Base-by-base conservation (phyloP, 1,139 yeast species). In the Kurtzmaniella quercitrusa region DNA sequence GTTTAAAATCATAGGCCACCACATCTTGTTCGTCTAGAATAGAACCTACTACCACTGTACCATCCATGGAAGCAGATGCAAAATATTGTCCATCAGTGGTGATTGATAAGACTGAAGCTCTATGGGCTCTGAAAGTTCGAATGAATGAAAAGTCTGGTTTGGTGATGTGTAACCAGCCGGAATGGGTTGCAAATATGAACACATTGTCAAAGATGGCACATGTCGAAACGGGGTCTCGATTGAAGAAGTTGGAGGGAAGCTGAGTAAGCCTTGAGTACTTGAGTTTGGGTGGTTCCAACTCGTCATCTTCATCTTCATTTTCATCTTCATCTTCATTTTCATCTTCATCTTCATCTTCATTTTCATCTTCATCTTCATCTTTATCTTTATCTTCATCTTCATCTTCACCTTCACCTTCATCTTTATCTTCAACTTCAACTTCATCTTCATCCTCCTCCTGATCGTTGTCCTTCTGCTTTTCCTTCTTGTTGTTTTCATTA, bases 21-120 rank as follows among this genome's bases (percentile, higher is more conserved):
- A 85, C 78, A 52, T 85, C 94, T 25, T 73, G 68, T 16, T 77
- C 79, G 48, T 85, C 89, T 1, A 52, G 49, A 0, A 86, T 68
- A 0, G 91, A 77, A 0, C 96, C 94, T 10, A 91, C 78, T 0
- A 88, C 90, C 0, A 91, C 85, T 0, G 96, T 86, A 0, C 98
- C 98, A 58, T 93, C 98, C 72, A 91, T 84, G 0, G 97, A 89
- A 0, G 91, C 96, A 0, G 95, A 83, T 0, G 91, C 95, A 51
- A 91, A 79, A 54, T 74, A 81, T 11, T 64, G 62, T 0, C 94
- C 95, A 55, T 89, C 95, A 0, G 86, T 77, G 45, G 82, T 79
- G 2, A 82, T 67, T 0, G 89, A 79, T 37, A 91, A 65, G 2
- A 93, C 79, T 0, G 96, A 88, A 0, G 98, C 93, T 40, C 88